Conservation (phyloP, 192 early-diverging fungal genomes). For the Coemansia asiatica region DNA sequence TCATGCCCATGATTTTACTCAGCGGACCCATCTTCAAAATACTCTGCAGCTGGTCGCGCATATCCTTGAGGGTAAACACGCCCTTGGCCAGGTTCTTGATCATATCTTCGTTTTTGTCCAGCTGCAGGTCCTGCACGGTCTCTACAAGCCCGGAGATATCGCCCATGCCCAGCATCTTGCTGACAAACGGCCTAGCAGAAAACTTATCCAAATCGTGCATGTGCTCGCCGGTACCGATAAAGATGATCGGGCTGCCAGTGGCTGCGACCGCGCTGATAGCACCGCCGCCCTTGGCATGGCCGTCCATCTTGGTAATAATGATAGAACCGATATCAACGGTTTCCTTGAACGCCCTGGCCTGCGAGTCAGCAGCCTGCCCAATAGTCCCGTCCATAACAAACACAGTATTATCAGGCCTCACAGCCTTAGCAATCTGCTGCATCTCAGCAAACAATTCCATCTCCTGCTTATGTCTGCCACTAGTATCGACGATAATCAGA, state of each 20-base stretch:
- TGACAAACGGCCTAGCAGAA: conserved; percentile 81
- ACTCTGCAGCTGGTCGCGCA: conserved; percentile 90
- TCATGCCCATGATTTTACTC: conserved; percentile 86
- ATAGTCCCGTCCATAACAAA: conserved; percentile 99
- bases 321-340: conserved; percentile 92
- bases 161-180: conserved; percentile 95
- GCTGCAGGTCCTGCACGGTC: conserved; percentile 81
- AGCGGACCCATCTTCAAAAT: conserved; percentile 91
- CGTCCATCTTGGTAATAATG: conserved; percentile 98
- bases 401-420: conserved; percentile 85
- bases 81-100: conserved; percentile 89
- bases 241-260: conserved; percentile 88
- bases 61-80: conserved; percentile 86
- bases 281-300: conserved; percentile 97
- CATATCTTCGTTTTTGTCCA: conserved; percentile 83
- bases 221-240: conserved; percentile 97
- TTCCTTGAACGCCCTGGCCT: conserved; percentile 91
- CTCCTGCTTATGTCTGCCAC: conserved; percentile 95
- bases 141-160: conserved; percentile 86
- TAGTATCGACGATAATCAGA: conserved; percentile 98
- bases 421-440: conserved; percentile 86
- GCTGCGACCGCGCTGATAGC: conserved; percentile 98
- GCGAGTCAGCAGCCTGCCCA: conserved; percentile 92
- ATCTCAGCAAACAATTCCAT: conserved; percentile 93
- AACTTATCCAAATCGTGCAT: conserved; percentile 93